Percentiles rank a stretch among this genome's conserved stretches.
Conservation (phyloP, 2,329 filamentous ascomycete genomes). For the Phaeoacremonium minimum region DNA sequence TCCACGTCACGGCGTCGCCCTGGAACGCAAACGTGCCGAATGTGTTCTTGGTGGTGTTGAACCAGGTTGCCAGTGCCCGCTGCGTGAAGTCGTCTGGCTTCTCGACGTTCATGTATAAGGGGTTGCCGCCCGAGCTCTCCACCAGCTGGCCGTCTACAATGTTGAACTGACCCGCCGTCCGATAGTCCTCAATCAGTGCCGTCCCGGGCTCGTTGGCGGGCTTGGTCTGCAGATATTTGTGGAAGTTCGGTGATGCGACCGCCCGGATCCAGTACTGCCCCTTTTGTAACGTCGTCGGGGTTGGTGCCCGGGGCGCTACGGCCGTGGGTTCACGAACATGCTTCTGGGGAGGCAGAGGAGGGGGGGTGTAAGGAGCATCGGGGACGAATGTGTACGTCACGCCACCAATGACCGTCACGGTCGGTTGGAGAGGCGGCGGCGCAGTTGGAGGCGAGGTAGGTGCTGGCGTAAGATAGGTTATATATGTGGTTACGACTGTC, state of each 20-base stretch:
- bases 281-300: conserved; percentile 31
- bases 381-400: not conserved
- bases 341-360: conserved; percentile 2
- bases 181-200: conserved; percentile 40
- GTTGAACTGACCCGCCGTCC: conserved; percentile 50
- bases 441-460: not conserved
- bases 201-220: conserved; percentile 30
- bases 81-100: conserved; percentile 28
- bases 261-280: conserved; percentile 51
- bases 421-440: not conserved
- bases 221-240: conserved; percentile 40
- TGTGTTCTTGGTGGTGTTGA: conserved; percentile 42
- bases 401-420: not conserved
- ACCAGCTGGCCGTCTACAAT: conserved; percentile 47
- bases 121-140: conserved; percentile 29
- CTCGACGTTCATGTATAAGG: conserved; percentile 39
- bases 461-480: not conserved
- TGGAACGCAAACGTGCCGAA: conserved; percentile 54
- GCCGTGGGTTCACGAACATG: too few relatives aligned
- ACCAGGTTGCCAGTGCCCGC: conserved; percentile 45
- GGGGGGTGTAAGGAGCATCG: conserved; percentile 1
- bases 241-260: conserved; percentile 48
- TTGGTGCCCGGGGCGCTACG: conserved; percentile 2
- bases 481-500: not conserved
- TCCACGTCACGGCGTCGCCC: conserved; percentile 56